Conservation (phyloP, 495 filamentous ascomycete genomes). For the Penicillium pulvis region DNA sequence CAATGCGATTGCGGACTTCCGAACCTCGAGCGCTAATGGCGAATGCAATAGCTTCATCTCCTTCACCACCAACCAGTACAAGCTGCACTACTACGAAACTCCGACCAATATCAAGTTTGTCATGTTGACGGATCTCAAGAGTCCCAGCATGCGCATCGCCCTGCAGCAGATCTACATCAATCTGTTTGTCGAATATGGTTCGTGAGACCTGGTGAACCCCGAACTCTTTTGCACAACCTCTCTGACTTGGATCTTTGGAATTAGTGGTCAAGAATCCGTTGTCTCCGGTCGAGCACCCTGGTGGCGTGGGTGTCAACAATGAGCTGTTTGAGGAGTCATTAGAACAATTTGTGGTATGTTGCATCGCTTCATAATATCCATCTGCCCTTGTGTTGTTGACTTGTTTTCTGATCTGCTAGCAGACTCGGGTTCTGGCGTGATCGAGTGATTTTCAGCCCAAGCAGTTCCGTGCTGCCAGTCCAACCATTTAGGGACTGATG, state of each 20-base stretch:
- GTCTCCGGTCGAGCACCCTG: conserved; percentile 84
- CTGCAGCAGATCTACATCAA: conserved; percentile 99
- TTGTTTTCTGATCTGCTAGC: conserved; percentile 29
- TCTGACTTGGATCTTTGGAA: conserved; percentile 9
- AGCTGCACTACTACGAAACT: conserved; percentile 98
- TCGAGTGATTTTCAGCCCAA: background rate
- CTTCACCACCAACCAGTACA: conserved; percentile 90
- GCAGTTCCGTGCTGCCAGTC: background rate
- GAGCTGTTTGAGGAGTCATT: conserved; percentile 92
- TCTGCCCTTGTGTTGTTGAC: conserved; percentile 15
- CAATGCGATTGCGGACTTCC: conserved; percentile 4
- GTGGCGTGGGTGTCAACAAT: conserved; percentile 85
- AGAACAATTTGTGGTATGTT: conserved; percentile 76
- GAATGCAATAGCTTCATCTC: conserved; percentile 70
- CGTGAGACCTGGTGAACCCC: conserved; percentile 22
- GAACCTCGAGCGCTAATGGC: background rate
- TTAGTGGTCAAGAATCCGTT: conserved; percentile 93
- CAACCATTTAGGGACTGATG: background rate
- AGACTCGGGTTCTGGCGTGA: conserved; percentile 44
- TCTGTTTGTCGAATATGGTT: conserved; percentile 93
- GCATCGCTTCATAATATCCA: conserved; percentile 1
- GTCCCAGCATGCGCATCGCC: conserved; percentile 85
- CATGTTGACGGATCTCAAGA: conserved; percentile 90
- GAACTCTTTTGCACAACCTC: background rate
- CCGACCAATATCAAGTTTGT: conserved; percentile 94